Base-by-base conservation (phyloP, 2,329 filamentous ascomycete species). In the Fragosphaeria purpurea region DNA sequence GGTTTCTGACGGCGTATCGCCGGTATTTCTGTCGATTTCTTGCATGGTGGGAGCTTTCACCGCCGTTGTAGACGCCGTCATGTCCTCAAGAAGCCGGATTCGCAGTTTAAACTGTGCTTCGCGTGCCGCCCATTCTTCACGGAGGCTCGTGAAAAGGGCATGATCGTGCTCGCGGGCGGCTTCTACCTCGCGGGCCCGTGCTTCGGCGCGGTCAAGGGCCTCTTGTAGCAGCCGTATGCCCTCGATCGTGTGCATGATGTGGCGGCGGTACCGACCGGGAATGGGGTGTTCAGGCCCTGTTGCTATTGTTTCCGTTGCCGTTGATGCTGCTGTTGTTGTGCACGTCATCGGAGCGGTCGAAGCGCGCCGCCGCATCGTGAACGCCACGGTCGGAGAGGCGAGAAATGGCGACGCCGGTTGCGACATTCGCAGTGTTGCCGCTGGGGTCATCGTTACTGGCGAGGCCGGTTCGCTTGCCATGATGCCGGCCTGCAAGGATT, bases 401-500 rank as follows among this genome's bases (percentile, higher is more conserved):
- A 22, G 22, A 22, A 22, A 22, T 22, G 22, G 22, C 22, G 22
- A 3, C 22, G 22, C 22, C 22, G 22, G 22, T 22, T 22, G 22
- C 22, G 22, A 22, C 22, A 22, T 22, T 22, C 22, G 22, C 22
- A 22, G 22, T 22, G 22, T 22, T 22, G 22, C 22, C 22, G 22
- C 22, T 22, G 22, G 22, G 22, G 22, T 22, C 22, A 22, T 22
- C 22, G 22, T 22, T 22, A 22, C 22, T 22, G 22, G 22, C 22
- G 22, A 22, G 22, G 22, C 45, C 1, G 48, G 45, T 7, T 62
- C 58, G 44, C 60, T 64, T 30, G 63, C 63, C 66, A 74, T 71
- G 57, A 74, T 62, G 7, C 56, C 59, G 5, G 66, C 64, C 42
- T 69, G 67, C n/a, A 76, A 59, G 0, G 66, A 58, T 52, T 74